phyloP scores from a whole-genome alignment of 75 land plant genomes.

The Pseudotsuga menziesii region DNA sequence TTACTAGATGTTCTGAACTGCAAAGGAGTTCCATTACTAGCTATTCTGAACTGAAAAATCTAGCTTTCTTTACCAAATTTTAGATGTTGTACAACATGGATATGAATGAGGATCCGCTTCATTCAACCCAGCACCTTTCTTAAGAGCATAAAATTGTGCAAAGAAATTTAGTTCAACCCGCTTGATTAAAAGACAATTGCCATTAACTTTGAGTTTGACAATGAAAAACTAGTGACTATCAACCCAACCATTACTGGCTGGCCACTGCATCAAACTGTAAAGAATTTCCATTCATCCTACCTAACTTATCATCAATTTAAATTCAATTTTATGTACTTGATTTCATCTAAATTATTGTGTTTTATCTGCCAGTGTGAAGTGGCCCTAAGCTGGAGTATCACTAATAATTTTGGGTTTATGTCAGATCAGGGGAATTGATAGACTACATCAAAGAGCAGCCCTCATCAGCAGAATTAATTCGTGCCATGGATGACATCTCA shows the following conservation, averaged over 20 bases:
- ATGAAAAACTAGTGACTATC: neutral
- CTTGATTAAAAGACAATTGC: neutral
- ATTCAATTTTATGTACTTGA: neutral
- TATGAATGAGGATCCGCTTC: no score
- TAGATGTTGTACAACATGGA: no score
- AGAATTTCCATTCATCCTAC: neutral
- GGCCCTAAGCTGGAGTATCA: neutral
- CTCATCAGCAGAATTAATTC: constrained; percentile 65
- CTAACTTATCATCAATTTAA: neutral
- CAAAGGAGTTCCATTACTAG: neutral
- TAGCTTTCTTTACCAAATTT: no score
- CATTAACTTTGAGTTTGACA: neutral
- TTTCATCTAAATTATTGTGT: neutral
- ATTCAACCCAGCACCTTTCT: no score
- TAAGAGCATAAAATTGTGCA: no score
- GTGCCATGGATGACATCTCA: constrained; percentile 90
- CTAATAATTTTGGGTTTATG: constrained; percentile 9
- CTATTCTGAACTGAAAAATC: no score
- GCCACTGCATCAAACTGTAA: neutral
- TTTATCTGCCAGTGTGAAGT: neutral
- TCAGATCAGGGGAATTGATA: constrained; percentile 75
- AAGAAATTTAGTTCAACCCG: no score
- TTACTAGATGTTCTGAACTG: neutral
- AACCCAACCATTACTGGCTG: neutral
- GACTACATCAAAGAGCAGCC: constrained; percentile 56